Evolutionary conservation across 208 protist genomes (phyloP).

Genomic region (Lotmaria passim): DNA sequence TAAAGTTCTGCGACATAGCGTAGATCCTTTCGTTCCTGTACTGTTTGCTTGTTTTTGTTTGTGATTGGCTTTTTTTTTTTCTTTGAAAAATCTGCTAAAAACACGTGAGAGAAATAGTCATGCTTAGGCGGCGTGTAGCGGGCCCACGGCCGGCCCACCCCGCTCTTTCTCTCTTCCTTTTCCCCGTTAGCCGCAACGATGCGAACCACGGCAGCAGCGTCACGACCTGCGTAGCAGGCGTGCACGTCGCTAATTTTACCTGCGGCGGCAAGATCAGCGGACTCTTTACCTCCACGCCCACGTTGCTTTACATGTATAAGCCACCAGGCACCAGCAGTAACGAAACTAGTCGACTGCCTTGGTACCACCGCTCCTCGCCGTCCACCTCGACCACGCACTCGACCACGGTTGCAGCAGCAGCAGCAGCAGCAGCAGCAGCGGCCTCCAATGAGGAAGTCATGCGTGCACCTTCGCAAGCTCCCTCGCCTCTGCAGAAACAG

Average conservation of each 20-base stretch:
- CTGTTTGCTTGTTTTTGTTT: background rate
- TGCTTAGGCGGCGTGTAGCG: constrained; percentile 9
- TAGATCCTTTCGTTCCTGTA: background rate
- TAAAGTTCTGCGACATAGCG: background rate
- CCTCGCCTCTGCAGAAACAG: constrained; percentile 19
- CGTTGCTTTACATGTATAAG: constrained; percentile 46
- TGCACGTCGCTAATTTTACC: too few species aligned
- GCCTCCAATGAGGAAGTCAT: background rate
- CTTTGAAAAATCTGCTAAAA: background rate
- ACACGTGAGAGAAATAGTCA: background rate
- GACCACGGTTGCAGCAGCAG: background rate
- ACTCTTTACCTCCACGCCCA: background rate
- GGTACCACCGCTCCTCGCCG: constrained; percentile 39
- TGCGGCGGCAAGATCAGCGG: background rate
- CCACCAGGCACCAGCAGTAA: constrained; percentile 60
- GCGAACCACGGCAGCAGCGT: background rate
- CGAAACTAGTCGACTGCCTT: constrained; percentile 53
- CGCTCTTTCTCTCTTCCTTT: background rate
- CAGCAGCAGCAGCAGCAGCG: constrained; percentile 1
- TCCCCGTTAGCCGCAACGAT: constrained; percentile 1
- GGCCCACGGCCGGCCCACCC: background rate
- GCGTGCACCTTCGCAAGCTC: background rate
- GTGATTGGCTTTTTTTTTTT: background rate
- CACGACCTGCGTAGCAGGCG: too few species aligned
- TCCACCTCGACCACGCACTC: background rate